A percentile compares a stretch with the other conserved stretches of the same genome.
phyloP scores from a whole-genome alignment of 192 early-diverging fungal species.

The Podila minutissima region DNA sequence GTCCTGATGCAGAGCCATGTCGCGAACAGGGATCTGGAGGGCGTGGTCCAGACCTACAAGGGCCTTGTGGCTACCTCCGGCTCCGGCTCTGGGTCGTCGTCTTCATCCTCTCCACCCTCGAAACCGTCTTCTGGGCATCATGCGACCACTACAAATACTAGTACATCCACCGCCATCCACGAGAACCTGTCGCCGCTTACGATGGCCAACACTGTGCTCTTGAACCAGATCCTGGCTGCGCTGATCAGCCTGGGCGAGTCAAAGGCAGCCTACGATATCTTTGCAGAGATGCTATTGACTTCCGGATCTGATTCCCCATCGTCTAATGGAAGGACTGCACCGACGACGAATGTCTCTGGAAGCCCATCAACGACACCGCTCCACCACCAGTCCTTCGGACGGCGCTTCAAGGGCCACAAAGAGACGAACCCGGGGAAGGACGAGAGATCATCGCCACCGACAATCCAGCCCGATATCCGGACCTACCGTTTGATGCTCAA shows the following conservation, averaged over 20 bases:
- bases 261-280: slow-evolving; percentile 22
- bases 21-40: slow-evolving; percentile 13
- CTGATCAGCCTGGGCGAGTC: slow-evolving; percentile 26
- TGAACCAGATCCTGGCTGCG: slow-evolving; percentile 37
- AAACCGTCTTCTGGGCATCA: too few relatives aligned
- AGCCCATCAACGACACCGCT: neutral
- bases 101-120: neutral
- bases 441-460: neutral
- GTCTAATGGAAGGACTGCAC: too few relatives aligned
- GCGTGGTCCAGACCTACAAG: slow-evolving; percentile 20
- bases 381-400: slow-evolving; percentile 13
- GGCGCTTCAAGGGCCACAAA: neutral
- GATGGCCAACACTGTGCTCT: slow-evolving; percentile 9
- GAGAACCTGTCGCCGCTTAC: neutral
- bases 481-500: slow-evolving; percentile 20
- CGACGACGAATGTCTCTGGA: neutral
- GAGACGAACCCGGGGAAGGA: neutral
- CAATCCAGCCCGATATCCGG: slow-evolving; percentile 18
- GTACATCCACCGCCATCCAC: neutral
- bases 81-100: neutral
- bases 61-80: neutral
- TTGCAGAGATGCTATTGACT: slow-evolving; percentile 1
- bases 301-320: too few relatives aligned
- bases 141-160: neutral
- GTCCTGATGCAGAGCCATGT: slow-evolving; percentile 34